A percentile compares a stretch with the other conserved stretches of the same genome.
These are phyloP conservation scores for Kodamaea arcana DNA, from an alignment of 1,139 yeast species.

Conservation along the genomic window DNA sequence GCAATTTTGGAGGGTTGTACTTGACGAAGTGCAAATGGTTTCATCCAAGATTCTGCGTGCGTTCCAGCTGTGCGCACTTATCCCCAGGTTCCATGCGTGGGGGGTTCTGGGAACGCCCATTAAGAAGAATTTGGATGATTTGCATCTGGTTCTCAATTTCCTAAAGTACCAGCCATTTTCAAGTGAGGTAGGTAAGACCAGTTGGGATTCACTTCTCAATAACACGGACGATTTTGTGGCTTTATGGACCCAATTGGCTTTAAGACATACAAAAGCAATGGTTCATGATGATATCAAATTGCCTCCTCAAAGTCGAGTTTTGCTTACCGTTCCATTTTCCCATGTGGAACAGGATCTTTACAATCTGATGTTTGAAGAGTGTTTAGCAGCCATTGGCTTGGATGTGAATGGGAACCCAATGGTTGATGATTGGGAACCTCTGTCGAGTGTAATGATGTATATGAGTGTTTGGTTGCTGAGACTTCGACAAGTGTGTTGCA, in stretches of 20 bases:
- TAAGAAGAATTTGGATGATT: slow-evolving; percentile 58
- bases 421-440: slow-evolving; percentile 49
- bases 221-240: slow-evolving; percentile 39
- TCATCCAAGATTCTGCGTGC: slow-evolving; percentile 70
- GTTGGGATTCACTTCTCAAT: slow-evolving; percentile 29
- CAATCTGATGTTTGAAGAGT: slow-evolving; percentile 55
- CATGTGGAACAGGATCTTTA: slow-evolving; percentile 83
- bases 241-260: slow-evolving; percentile 48
- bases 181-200: slow-evolving; percentile 32
- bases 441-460: slow-evolving; percentile 31
- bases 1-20: slow-evolving; percentile 86
- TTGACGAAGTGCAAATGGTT: slow-evolving; percentile 95
- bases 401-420: slow-evolving; percentile 56
- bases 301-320: slow-evolving; percentile 71
- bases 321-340: slow-evolving; percentile 70
- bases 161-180: slow-evolving; percentile 63
- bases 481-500: slow-evolving; percentile 78
- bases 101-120: slow-evolving; percentile 96
- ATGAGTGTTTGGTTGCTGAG: slow-evolving; percentile 66
- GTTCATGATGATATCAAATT: slow-evolving; percentile 71
- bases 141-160: slow-evolving; percentile 67
- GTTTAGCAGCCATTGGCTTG: slow-evolving; percentile 59
- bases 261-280: slow-evolving; percentile 82
- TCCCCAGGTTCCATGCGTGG: slow-evolving; percentile 90
- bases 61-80: slow-evolving; percentile 71